Evolutionary conservation across 768 basidiomycete species (phyloP), one percentile per base, ranked within the genome.

Genomic region (Suillus discolor): DNA sequence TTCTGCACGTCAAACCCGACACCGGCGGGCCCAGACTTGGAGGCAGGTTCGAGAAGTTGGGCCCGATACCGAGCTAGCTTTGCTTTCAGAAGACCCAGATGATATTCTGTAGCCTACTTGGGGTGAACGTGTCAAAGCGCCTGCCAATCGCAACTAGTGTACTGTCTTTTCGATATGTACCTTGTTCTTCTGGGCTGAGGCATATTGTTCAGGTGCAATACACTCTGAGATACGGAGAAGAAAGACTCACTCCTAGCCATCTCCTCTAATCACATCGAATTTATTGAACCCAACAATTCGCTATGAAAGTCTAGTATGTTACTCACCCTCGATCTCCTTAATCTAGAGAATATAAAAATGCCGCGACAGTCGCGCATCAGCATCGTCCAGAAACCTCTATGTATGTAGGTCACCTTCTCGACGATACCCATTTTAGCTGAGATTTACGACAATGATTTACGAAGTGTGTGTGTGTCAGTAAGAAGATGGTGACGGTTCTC

Each of bases 21-120:
- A 34, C 94, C 94, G 3, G 83, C 83, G 66, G 89, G 88, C 20
- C 92, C 87, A 5, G 90, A 91, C 76, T 98, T 99, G 54, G 89
- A 82, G 1, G 90, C 78, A 2, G 97, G 97, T 75, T 99, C 97
- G 9, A 99, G 88, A 23, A 99, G 86, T 73, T 99, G 95, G 1
- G 94, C 94, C 39, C 97, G 89, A 78, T 98, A 99, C 62, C 94
- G 88, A 2, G 96, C 96, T 23, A 97, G 83, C 77, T 97, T 98
- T 67, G 96, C 96, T 79, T 97, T 97, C 65, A 97, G 83, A 51
- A 96, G 85, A 72, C 95, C 95, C 61, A 97, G 85, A 79, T 97
- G 96, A 73, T 96, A 96, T 75, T 96, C 94, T 60, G 94, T 97
- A 60, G 94, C 94, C 92, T 94, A 72, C 45, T 69, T 61, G 67